Conservation (phyloP, 495 filamentous ascomycete species). For the Cairneyella variabilis region DNA sequence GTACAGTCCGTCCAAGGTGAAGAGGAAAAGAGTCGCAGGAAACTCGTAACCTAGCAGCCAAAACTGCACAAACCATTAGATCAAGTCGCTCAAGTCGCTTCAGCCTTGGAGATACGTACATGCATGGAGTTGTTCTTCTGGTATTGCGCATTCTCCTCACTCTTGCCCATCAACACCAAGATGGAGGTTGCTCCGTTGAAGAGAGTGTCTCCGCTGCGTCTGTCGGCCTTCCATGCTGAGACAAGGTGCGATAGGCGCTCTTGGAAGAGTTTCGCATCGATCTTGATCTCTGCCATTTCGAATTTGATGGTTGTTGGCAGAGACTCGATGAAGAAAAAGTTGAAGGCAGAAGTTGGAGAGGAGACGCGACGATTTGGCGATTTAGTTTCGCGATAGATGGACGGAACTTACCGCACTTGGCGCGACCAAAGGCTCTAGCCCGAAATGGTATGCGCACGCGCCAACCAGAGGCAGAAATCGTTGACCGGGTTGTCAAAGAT, state of each 20-base stretch:
- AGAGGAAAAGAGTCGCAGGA: conserved; percentile 86
- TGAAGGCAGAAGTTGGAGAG: conserved; percentile 4
- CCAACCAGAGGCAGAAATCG: too few relatives aligned
- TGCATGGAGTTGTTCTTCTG: conserved; percentile 95
- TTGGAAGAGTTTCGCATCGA: conserved; percentile 89
- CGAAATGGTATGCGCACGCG: too few relatives aligned
- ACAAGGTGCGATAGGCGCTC: conserved; percentile 83
- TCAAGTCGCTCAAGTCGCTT: not conserved
- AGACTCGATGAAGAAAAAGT: conserved; percentile 5
- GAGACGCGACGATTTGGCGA: conserved; percentile 25
- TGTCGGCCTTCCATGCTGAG: conserved; percentile 92
- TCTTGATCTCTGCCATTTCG: conserved; percentile 66
- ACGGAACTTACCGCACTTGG: too few relatives aligned
- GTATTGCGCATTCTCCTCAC: conserved; percentile 76
- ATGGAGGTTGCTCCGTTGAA: conserved; percentile 85
- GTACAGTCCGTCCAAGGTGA: conserved; percentile 83
- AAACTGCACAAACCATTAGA: conserved; percentile 55
- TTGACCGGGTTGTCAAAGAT: too few relatives aligned
- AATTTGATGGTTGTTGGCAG: conserved; percentile 22
- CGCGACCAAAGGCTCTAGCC: too few relatives aligned
- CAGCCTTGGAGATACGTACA: conserved; percentile 48
- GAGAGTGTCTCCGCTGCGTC: conserved; percentile 72
- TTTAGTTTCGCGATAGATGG: too few relatives aligned
- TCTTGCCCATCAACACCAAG: conserved; percentile 88
- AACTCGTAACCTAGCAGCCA: conserved; percentile 99